Evolutionary conservation across 768 basidiomycete species (phyloP).

Genomic region (Roridomyces roridus): DNA sequence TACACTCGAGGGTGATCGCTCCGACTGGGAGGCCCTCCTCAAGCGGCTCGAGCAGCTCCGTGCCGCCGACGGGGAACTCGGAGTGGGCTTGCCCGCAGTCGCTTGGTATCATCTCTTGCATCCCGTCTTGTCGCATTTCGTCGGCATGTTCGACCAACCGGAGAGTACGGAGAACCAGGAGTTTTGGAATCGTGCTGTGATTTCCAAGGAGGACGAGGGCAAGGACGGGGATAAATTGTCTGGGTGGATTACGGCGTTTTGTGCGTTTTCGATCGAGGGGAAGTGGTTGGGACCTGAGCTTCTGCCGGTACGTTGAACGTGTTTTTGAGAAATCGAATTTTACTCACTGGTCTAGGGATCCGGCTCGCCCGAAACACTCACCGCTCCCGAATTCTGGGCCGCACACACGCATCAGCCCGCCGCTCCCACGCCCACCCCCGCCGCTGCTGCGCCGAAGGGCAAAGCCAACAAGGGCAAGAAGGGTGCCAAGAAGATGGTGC

Average conservation of each 20-base stretch:
- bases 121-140: conserved; percentile 10
- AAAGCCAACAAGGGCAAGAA: conserved; percentile 17
- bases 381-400: conserved; percentile 12
- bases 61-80: neutral
- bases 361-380: conserved; percentile 5
- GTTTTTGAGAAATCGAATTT: conserved; percentile 3
- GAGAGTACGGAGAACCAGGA: conserved; percentile 9
- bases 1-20: conserved; percentile 15
- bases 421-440: no score
- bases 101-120: conserved; percentile 19
- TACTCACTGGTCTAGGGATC: neutral
- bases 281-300: conserved; percentile 14
- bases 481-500: conserved; percentile 8
- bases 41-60: neutral
- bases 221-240: conserved; percentile 10
- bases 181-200: conserved; percentile 7
- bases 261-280: conserved; percentile 15
- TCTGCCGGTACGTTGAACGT: conserved; percentile 1
- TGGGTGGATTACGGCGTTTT: conserved; percentile 15
- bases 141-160: conserved; percentile 12
- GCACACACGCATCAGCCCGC: conserved; percentile 5
- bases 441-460: conserved; percentile 1
- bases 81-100: conserved; percentile 8
- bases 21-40: conserved; percentile 12
- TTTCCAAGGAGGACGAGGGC: conserved; percentile 2